Evolutionary conservation across 305 asterid genomes (phyloP).

Genomic region (Fraxinus nigra): DNA sequence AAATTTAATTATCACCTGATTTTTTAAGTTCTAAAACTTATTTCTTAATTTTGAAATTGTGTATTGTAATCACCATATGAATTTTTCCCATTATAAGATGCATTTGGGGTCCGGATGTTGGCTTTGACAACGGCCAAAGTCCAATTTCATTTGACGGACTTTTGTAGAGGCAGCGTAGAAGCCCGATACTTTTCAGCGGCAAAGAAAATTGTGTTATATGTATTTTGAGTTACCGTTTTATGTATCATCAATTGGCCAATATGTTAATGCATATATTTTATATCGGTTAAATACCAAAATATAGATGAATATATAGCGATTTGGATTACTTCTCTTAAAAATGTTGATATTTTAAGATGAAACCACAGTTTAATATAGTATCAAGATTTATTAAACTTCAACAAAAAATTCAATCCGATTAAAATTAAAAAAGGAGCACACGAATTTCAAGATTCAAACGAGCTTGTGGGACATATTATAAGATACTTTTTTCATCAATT

Average conservation of each 20-base stretch:
- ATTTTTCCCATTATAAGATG: neutral
- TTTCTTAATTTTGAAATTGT: no score
- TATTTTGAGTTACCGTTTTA: neutral
- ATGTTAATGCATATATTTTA: neutral
- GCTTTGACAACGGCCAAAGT: neutral
- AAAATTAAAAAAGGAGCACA: no score
- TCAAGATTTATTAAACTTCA: no score
- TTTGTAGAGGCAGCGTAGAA: neutral
- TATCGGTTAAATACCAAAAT: neutral
- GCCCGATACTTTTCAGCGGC: neutral
- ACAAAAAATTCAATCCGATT: neutral
- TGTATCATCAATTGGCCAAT: neutral
- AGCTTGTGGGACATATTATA: neutral
- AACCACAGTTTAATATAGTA: neutral
- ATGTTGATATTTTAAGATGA: no score
- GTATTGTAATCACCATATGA: no score
- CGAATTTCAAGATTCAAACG: neutral
- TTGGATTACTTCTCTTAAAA: neutral
- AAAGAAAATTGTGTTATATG: neutral
- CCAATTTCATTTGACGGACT: neutral
- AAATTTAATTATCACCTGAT: no score
- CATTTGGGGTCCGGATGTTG: neutral
- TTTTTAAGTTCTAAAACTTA: no score
- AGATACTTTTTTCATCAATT: no score
- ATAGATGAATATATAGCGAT: no score